phyloP scores from a whole-genome alignment of 1,139 yeast genomes.

The Candida neerlandica region DNA sequence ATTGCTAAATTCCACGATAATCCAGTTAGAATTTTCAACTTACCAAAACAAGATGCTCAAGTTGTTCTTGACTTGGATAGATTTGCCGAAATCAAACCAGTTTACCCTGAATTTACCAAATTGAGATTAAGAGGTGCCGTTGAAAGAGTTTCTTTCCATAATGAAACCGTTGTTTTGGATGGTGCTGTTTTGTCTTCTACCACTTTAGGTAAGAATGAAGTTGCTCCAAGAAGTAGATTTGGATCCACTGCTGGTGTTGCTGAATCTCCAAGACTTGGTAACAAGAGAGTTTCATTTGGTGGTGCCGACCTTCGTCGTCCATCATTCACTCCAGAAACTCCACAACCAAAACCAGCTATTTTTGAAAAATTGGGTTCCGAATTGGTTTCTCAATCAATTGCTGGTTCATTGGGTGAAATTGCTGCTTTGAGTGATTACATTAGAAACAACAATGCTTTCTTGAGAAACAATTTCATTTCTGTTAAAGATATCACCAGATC shows the following conservation, averaged over 20 bases:
- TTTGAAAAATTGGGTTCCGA: conserved; percentile 67
- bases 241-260: conserved; percentile 45
- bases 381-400: conserved; percentile 73
- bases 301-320: conserved; percentile 43
- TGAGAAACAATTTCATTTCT: conserved; percentile 83
- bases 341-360: conserved; percentile 38
- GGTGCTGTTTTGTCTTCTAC: conserved; percentile 64
- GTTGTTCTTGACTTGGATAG: conserved; percentile 87
- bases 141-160: conserved; percentile 82
- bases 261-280: conserved; percentile 48
- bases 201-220: conserved; percentile 64
- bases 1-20: conserved; percentile 74
- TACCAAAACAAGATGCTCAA: conserved; percentile 76
- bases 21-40: conserved; percentile 80
- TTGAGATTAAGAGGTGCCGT: conserved; percentile 72
- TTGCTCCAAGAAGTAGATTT: conserved; percentile 43
- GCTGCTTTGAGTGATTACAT: conserved; percentile 75
- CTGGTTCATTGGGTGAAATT: conserved; percentile 69
- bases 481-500: conserved; percentile 85
- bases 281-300: conserved; percentile 51
- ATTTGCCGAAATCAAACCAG: conserved; percentile 41
- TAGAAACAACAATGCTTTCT: conserved; percentile 82
- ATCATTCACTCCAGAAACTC: conserved; percentile 38
- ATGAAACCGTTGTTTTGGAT: conserved; percentile 81
- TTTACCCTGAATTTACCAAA: conserved; percentile 58